A percentile compares a stretch with the other conserved stretches of the same genome.
Conservation (phyloP, 2,329 filamentous ascomycete genomes). For the Mycosphaerella sp. region DNA sequence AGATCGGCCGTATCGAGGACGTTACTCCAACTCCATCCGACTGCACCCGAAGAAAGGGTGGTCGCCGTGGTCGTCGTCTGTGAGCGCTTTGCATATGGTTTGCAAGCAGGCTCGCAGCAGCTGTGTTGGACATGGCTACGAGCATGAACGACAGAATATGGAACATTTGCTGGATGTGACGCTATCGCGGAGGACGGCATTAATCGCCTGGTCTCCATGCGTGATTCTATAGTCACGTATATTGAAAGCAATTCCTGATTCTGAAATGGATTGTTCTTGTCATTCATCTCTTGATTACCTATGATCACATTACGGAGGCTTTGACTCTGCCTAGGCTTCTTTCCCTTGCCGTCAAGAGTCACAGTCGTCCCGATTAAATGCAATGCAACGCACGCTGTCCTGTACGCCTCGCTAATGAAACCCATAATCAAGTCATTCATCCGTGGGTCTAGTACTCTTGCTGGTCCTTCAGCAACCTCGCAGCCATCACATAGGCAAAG, state of each 20-base stretch:
- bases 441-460: constrained; percentile 7
- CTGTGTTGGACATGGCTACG: constrained; percentile 16
- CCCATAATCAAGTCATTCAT: background rate
- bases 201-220: constrained; percentile 34
- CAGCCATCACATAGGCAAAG: constrained; percentile 76
- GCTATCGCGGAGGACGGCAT: constrained; percentile 37
- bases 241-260: constrained; percentile 21
- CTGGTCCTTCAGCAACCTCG: constrained; percentile 59
- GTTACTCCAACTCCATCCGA: constrained; percentile 99
- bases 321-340: no score
- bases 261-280: background rate
- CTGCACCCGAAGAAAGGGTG: constrained; percentile 99
- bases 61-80: constrained; percentile 99
- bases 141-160: constrained; percentile 9
- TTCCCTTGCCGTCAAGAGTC: no score
- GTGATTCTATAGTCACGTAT: constrained; percentile 25
- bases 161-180: constrained; percentile 32
- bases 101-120: constrained; percentile 14
- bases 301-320: no score
- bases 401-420: background rate
- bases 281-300: no score
- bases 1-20: constrained; percentile 99
- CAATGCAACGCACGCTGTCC: background rate
- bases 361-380: background rate
- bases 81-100: constrained; percentile 39